Conservation (phyloP, 1,284 basidiomycete species). For the Stereum hirsutum region DNA sequence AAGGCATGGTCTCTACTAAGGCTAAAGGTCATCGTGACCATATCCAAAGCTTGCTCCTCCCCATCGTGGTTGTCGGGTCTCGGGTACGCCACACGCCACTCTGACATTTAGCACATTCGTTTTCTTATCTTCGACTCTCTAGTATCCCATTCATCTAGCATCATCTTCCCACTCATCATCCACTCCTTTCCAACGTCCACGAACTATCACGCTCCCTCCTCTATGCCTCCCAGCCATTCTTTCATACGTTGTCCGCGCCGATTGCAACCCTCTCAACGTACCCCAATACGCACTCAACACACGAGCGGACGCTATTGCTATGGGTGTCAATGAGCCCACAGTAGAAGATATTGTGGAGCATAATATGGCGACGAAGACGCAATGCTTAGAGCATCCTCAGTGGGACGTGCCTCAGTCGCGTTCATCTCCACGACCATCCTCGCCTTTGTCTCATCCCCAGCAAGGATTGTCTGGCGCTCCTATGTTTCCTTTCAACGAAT, state of each 20-base stretch:
- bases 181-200: no score
- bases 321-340: slow-evolving; percentile 33
- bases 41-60: slow-evolving; percentile 28
- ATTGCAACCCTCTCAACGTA: slow-evolving; percentile 22
- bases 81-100: no score
- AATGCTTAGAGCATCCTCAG: slow-evolving; percentile 24
- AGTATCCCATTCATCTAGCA: slow-evolving; percentile 3
- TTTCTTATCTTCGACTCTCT: neutral
- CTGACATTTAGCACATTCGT: no score
- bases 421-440: neutral
- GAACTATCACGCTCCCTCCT: no score
- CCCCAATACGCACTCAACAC: slow-evolving; percentile 26
- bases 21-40: slow-evolving; percentile 21
- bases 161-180: no score
- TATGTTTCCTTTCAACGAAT: no score
- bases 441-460: no score
- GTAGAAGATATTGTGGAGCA: slow-evolving; percentile 34
- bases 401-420: no score
- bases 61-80: slow-evolving; percentile 38
- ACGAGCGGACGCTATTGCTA: slow-evolving; percentile 16
- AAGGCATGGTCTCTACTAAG: slow-evolving; percentile 29
- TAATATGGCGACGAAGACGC: no score
- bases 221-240: slow-evolving; percentile 35
- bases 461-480: no score
- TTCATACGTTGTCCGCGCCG: slow-evolving; percentile 33